These are phyloP conservation scores for Mycosphaerella arachidis DNA, from an alignment of 2,329 filamentous ascomycete species.

Conservation along the genomic window DNA sequence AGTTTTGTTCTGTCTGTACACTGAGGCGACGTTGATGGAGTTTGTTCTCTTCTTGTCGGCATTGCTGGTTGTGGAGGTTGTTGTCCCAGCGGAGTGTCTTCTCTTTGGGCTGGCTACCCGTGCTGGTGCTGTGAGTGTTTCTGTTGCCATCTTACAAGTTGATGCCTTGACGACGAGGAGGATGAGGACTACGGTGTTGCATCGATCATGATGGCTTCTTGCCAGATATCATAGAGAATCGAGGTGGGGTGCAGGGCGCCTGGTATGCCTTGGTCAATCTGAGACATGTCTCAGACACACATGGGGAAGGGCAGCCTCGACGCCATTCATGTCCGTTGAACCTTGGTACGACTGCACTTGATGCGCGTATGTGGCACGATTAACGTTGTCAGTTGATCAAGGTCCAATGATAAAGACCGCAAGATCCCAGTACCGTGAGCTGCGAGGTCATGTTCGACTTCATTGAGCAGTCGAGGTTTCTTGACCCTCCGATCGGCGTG, in stretches of 20 bases:
- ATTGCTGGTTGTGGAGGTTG: neutral
- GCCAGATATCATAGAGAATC: neutral
- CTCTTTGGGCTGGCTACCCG: neutral
- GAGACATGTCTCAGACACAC: neutral
- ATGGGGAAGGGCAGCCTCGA: neutral
- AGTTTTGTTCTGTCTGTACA: neutral
- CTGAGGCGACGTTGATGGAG: neutral
- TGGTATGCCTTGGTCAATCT: neutral
- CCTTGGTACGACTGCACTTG: constrained; percentile 1
- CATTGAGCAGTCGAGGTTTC: neutral
- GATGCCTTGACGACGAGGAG: neutral
- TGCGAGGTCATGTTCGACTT: neutral
- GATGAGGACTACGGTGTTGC: neutral
- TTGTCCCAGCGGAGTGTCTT: neutral
- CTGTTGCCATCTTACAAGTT: neutral
- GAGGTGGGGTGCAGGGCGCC: neutral
- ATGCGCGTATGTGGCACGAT: neutral
- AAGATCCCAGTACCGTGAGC: neutral
- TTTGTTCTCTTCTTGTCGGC: neutral
- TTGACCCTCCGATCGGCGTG: no score
- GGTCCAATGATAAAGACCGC: neutral
- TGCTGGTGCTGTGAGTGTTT: neutral
- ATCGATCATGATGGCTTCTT: neutral
- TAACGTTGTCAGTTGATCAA: neutral
- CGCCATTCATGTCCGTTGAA: neutral